These are phyloP conservation scores for Oryza officinalis DNA, from an alignment of 176 grass and related monocot genomes.

Conservation along the genomic window DNA sequence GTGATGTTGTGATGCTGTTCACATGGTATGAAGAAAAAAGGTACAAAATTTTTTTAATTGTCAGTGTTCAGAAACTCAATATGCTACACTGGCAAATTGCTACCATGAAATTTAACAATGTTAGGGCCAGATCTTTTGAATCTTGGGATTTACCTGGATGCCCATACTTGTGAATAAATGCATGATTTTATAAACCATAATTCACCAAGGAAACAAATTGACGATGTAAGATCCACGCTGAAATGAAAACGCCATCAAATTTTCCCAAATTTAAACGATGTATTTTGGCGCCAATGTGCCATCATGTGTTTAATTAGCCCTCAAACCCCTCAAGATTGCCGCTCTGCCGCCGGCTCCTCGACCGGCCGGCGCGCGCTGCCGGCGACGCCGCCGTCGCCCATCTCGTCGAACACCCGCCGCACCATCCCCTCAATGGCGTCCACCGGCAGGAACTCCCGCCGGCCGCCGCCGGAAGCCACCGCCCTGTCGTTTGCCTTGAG, in stretches of 20 bases:
- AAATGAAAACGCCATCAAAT: not conserved
- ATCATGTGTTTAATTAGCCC: not conserved
- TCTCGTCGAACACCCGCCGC: constrained; percentile 46
- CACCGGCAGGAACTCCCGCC: constrained; percentile 35
- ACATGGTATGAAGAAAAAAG: not conserved
- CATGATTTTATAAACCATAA: not conserved
- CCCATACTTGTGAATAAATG: not conserved
- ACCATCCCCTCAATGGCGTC: constrained; percentile 49
- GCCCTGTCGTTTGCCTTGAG: constrained; percentile 43
- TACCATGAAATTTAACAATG: too few species aligned
- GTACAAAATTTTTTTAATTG: too few species aligned
- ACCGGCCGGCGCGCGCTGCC: constrained; percentile 3
- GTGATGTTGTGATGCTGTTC: not conserved
- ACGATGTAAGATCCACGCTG: not conserved
- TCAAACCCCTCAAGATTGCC: constrained; percentile 19
- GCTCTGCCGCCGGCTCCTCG: constrained; percentile 25
- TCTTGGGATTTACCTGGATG: too few species aligned
- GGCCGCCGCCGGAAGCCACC: not conserved
- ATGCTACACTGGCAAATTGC: too few species aligned
- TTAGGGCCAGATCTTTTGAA: too few species aligned
- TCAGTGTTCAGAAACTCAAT: too few species aligned
- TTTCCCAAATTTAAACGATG: not conserved
- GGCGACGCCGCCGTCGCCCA: constrained; percentile 15
- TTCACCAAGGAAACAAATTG: not conserved
- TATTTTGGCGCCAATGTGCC: not conserved